These are phyloP conservation scores for Suhomyces kunorum DNA, from an alignment of 1,139 yeast genomes.

Conservation along the genomic window DNA sequence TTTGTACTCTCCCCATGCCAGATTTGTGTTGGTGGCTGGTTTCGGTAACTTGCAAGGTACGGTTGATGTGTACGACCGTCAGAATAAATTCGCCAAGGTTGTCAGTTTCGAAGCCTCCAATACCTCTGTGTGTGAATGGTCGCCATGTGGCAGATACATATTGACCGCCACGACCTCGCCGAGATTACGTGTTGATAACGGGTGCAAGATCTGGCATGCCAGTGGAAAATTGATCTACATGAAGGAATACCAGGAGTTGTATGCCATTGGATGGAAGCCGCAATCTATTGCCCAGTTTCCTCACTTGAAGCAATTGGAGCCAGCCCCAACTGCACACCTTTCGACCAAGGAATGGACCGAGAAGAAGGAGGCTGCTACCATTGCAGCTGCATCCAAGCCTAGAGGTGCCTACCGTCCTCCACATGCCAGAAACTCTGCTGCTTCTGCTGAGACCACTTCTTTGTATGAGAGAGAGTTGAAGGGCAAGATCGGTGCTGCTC, in stretches of 20 bases:
- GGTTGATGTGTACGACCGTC: conserved; percentile 93
- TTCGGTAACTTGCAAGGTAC: conserved; percentile 98
- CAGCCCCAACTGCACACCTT: conserved; percentile 67
- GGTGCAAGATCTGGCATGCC: conserved; percentile 91
- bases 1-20: conserved; percentile 90
- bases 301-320: conserved; percentile 51
- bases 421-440: conserved; percentile 65
- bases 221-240: conserved; percentile 77
- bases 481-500: conserved; percentile 20
- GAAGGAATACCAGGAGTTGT: conserved; percentile 79
- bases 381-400: conserved; percentile 52
- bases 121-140: conserved; percentile 95
- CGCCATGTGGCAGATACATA: conserved; percentile 95
- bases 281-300: conserved; percentile 63
- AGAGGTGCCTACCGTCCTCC: conserved; percentile 96
- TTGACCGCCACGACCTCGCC: conserved; percentile 98
- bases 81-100: conserved; percentile 77
- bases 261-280: conserved; percentile 87
- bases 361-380: conserved; percentile 40
- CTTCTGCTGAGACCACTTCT: conserved; percentile 46
- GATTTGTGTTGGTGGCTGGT: conserved; percentile 90
- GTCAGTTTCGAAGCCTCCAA: conserved; percentile 88
- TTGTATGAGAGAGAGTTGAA: conserved; percentile 59
- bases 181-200: conserved; percentile 93
- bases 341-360: conserved; percentile 61